Conservation (phyloP, 2,329 filamentous ascomycete genomes). For the Periglandula ipomoeae region DNA sequence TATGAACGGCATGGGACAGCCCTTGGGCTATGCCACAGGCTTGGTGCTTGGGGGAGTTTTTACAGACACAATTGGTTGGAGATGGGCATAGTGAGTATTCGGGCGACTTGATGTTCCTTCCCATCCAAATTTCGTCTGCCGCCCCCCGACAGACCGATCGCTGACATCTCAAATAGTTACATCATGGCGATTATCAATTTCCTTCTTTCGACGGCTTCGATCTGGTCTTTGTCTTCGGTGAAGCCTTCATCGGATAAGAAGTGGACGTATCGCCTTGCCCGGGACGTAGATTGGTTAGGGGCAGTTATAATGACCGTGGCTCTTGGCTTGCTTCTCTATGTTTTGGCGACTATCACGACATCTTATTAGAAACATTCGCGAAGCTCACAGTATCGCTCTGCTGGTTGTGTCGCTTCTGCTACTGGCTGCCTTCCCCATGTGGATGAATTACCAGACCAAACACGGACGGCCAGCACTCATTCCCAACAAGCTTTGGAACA, state of each 20-base stretch:
- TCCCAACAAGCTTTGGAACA: constrained; percentile 51
- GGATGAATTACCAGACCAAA: constrained; percentile 42
- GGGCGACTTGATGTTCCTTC: background rate
- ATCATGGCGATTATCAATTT: constrained; percentile 28
- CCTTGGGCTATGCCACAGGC: constrained; percentile 38
- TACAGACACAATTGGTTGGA: constrained; percentile 37
- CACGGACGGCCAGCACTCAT: constrained; percentile 43
- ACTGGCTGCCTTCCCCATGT: constrained; percentile 41
- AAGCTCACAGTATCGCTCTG: constrained; percentile 32
- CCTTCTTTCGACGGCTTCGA: constrained; percentile 23
- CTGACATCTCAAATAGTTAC: constrained; percentile 14
- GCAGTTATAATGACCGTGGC: constrained; percentile 33
- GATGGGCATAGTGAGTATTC: constrained; percentile 26
- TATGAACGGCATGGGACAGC: constrained; percentile 34
- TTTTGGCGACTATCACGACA: constrained; percentile 35
- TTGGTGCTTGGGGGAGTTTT: constrained; percentile 41
- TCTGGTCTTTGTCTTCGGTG: constrained; percentile 26
- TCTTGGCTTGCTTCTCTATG: constrained; percentile 41
- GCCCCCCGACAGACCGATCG: too few relatives aligned
- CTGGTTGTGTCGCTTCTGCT: constrained; percentile 32
- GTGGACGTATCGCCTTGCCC: constrained; percentile 18
- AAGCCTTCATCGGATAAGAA: constrained; percentile 13
- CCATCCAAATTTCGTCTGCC: background rate
- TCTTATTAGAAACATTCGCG: constrained; percentile 28
- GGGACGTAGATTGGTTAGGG: constrained; percentile 46